Conservation (phyloP, 1,284 basidiomycete genomes). For the Papiliotrema terrestris region DNA sequence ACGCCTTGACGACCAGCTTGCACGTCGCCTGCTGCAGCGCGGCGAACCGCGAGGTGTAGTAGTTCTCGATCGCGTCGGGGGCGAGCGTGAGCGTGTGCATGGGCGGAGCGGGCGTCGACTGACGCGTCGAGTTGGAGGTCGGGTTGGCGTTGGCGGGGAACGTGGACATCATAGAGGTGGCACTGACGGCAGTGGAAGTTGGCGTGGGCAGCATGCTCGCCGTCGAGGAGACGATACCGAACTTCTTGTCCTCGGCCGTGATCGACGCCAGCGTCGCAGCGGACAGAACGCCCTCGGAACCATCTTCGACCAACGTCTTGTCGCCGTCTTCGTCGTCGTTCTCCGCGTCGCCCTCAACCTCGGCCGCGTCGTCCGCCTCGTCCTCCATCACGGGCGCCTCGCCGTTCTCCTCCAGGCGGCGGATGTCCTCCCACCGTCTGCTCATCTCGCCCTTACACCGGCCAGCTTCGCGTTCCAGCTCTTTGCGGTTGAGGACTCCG, state of each 20-base stretch:
- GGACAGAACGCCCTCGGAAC: background rate
- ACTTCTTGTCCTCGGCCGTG: background rate
- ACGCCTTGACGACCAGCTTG: constrained; percentile 55
- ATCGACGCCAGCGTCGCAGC: background rate
- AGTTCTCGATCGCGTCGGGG: constrained; percentile 30
- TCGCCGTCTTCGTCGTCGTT: constrained; percentile 22
- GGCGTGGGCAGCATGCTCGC: background rate
- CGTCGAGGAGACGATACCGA: no score
- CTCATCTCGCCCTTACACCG: constrained; percentile 33
- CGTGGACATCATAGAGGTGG: constrained; percentile 19
- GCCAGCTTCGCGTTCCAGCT: constrained; percentile 38
- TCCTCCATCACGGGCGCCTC: constrained; percentile 27
- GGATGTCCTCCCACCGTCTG: constrained; percentile 33
- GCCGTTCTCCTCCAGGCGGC: constrained; percentile 28
- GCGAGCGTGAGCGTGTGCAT: constrained; percentile 33
- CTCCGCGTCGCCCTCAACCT: constrained; percentile 17
- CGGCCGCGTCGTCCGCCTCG: constrained; percentile 23
- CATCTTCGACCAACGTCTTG: constrained; percentile 36
- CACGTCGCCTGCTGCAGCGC: constrained; percentile 53
- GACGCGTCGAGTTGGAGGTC: constrained; percentile 1
- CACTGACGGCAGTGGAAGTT: constrained; percentile 4
- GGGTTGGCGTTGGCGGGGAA: constrained; percentile 22
- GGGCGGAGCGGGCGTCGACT: constrained; percentile 24
- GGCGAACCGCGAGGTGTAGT: constrained; percentile 43
- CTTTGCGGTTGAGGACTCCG: constrained; percentile 35